Conservation (phyloP, 805 yeast genomes). For the Wickerhamomyces canadensis region DNA sequence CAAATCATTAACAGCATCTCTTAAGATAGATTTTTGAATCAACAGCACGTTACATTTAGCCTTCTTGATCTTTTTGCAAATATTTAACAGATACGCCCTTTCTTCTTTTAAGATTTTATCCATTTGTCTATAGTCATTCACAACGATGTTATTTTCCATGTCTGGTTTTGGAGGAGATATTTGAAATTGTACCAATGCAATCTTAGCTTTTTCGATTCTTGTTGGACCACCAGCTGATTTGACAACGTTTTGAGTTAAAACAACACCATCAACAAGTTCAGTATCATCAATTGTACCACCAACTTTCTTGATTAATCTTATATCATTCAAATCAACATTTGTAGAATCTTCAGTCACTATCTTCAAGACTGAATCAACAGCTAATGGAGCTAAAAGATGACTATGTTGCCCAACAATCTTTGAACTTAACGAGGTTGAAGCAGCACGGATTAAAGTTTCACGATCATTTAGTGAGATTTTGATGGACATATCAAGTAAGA, state of each 20-base stretch:
- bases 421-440: slow-evolving; percentile 88
- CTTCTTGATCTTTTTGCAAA: slow-evolving; percentile 94
- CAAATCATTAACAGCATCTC: slow-evolving; percentile 83
- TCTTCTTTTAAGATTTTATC: slow-evolving; percentile 97
- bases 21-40: slow-evolving; percentile 90
- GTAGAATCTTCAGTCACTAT: slow-evolving; percentile 58
- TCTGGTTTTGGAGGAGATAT: slow-evolving; percentile 93
- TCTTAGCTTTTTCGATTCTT: slow-evolving; percentile 87
- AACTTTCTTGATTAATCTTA: slow-evolving; percentile 84
- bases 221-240: slow-evolving; percentile 94
- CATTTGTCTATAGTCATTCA: slow-evolving; percentile 98
- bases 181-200: slow-evolving; percentile 85
- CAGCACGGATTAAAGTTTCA: slow-evolving; percentile 84
- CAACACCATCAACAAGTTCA: slow-evolving; percentile 87
- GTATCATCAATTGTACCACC: slow-evolving; percentile 99
- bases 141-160: slow-evolving; percentile 94
- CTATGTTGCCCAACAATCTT: slow-evolving; percentile 95
- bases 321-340: slow-evolving; percentile 81
- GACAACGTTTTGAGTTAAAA: slow-evolving; percentile 82
- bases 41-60: slow-evolving; percentile 85
- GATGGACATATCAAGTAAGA: slow-evolving; percentile 78
- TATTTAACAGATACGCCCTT: slow-evolving; percentile 88
- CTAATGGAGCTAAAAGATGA: slow-evolving; percentile 79
- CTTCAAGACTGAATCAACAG: slow-evolving; percentile 87
- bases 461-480: slow-evolving; percentile 75